phyloP scores from a whole-genome alignment of 257 asterid species.

The Rhazya stricta region DNA sequence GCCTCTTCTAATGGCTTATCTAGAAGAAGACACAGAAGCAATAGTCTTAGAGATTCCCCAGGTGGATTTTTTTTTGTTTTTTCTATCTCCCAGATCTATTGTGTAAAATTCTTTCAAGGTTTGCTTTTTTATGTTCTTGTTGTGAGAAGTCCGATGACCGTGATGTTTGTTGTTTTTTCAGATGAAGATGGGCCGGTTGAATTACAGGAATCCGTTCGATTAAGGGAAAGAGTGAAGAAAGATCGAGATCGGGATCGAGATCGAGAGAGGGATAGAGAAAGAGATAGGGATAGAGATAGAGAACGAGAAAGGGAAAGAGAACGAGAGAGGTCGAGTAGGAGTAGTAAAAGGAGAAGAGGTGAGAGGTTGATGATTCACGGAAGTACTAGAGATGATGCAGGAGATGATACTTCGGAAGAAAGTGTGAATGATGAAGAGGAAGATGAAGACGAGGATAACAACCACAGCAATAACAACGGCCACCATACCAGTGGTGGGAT shows the following conservation, averaged over 20 bases:
- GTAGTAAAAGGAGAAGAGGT: conserved; percentile 60
- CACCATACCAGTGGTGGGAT: conserved; percentile 9
- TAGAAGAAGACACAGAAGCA: conserved; percentile 66
- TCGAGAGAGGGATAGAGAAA: conserved; percentile 53
- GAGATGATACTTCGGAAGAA: conserved; percentile 80
- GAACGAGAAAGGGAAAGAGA: conserved; percentile 72
- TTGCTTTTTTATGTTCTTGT: background rate
- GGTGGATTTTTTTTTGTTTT: conserved; percentile 36
- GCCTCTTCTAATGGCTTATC: conserved; percentile 82
- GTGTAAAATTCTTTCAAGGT: background rate
- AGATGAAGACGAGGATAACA: conserved; percentile 57
- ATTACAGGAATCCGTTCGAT: conserved; percentile 70
- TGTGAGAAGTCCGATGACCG: background rate
- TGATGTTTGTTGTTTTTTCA: conserved; percentile 31
- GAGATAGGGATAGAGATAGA: conserved; percentile 41
- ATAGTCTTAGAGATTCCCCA: conserved; percentile 81
- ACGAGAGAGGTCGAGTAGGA: conserved; percentile 62
- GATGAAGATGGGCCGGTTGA: conserved; percentile 85
- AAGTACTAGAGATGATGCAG: conserved; percentile 40
- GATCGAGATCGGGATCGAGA: conserved; percentile 80
- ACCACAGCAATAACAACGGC: conserved; percentile 23
- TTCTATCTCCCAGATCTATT: conserved; percentile 69
- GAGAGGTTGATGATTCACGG: conserved; percentile 52
- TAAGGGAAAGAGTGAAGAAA: conserved; percentile 88
- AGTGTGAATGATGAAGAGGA: conserved; percentile 79